These are phyloP conservation scores for Ophiostoma piceae DNA, from an alignment of 2,329 filamentous ascomycete species.

Conservation along the genomic window DNA sequence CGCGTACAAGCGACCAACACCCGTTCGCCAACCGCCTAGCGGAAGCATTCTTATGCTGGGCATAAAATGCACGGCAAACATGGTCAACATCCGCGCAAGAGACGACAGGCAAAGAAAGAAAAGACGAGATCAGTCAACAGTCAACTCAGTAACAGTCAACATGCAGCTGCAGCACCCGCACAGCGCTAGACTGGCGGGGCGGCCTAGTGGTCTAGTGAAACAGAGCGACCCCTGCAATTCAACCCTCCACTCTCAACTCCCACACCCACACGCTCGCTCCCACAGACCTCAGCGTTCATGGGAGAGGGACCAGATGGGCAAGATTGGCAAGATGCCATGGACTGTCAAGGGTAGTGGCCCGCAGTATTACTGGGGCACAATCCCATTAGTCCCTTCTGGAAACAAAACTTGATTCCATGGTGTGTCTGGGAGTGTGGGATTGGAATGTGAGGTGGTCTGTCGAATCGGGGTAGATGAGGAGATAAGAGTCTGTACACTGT, in stretches of 20 bases:
- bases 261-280: slow-evolving; percentile 5
- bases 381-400: slow-evolving; percentile 20
- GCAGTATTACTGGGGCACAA: slow-evolving; percentile 3
- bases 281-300: slow-evolving; percentile 10
- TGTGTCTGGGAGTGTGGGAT: slow-evolving; percentile 17
- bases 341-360: slow-evolving; percentile 11
- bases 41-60: slow-evolving; percentile 16
- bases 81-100: not conserved
- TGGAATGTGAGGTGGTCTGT: slow-evolving; percentile 9
- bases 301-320: not conserved
- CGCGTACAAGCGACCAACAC: slow-evolving; percentile 17
- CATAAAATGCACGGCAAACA: not conserved
- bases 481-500: not conserved
- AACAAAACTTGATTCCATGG: slow-evolving; percentile 23
- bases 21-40: slow-evolving; percentile 19
- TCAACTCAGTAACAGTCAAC: not conserved
- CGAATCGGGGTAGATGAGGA: not conserved
- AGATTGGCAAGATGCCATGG: not conserved
- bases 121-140: not conserved
- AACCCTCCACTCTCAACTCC: slow-evolving; percentile 33
- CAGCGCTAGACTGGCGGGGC: slow-evolving; percentile 22
- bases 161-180: slow-evolving; percentile 18
- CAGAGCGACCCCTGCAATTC: slow-evolving; percentile 47
- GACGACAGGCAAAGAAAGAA: not conserved
- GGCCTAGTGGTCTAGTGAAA: slow-evolving; percentile 43